Base-by-base conservation (phyloP, 2,329 filamentous ascomycete species). In the Aspergillus novoparasiticus region DNA sequence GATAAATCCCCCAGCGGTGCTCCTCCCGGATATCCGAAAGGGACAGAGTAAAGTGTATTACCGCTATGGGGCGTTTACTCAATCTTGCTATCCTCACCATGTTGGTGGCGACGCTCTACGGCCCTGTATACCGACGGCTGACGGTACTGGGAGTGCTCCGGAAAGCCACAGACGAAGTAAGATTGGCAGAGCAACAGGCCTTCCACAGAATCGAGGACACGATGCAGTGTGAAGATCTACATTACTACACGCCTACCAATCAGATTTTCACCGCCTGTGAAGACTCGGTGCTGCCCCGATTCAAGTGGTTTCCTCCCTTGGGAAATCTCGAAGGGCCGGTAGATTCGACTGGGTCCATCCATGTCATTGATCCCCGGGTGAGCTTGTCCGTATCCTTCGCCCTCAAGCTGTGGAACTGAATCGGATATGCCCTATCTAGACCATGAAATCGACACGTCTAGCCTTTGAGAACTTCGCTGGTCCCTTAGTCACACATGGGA, bases 401-500 rank as follows among this genome's bases (percentile, higher is more conserved):
- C 19, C 14, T 39, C 10, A 8, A 21, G 51, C 4, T 32, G 21
- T 55, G 11, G 30, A 39, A n/a, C 41, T 51, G 34, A 58, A 39
- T 19, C 51, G 9, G 10, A 50, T 16, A 39, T 23, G 59, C 28
- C 9, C 14, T 12, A n/a, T n/a, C 19, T 53, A 86, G 83, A 85
- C 80, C 2, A 72, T 81, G 67, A 78, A 77, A 55, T 79, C 80
- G 1, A 79, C 75, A 51, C 78, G 81, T 26, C 77, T 89, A 3
- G 65, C 69, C 0, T 80, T 88, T 19, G 75, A 82, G 8, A 81
- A 83, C 59, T 89, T 88, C 65, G 63, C 81, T 1, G 80, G 80
- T 0, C 79, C 85, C 0, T 87, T 89, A 57, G 69, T 84, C 6
- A 87, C 87, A 0, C 87, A 89, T 65, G 87, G 87, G 1, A 86